phyloP scores from a whole-genome alignment of 1,139 yeast species.

The Saccharomyces hybrid region DNA sequence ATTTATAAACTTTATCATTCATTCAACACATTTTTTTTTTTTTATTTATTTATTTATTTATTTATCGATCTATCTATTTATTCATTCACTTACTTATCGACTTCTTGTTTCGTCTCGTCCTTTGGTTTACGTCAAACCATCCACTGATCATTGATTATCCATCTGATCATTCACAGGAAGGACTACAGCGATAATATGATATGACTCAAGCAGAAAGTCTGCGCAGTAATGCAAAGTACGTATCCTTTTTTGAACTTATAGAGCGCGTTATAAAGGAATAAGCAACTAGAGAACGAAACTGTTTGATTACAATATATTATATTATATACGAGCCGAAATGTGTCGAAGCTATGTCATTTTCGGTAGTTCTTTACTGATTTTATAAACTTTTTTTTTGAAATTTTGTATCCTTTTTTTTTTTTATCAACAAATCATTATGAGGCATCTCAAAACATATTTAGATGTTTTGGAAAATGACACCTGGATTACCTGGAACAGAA shows the following conservation, averaged over 20 bases:
- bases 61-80: neutral
- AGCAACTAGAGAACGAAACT: neutral
- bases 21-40: neutral
- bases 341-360: neutral
- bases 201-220: too few species aligned
- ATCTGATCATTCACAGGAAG: too few species aligned
- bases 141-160: neutral
- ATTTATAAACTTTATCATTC: neutral
- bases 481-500: slow-evolving; percentile 93
- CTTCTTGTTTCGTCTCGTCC: neutral
- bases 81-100: neutral
- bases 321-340: neutral
- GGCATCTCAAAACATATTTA: slow-evolving; percentile 5
- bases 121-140: neutral
- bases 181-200: too few species aligned
- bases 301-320: neutral
- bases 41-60: neutral
- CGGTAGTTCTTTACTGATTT: neutral
- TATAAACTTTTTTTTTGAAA: neutral
- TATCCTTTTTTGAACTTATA: neutral
- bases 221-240: neutral
- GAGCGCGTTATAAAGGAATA: neutral
- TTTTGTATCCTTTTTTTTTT: neutral
- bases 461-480: slow-evolving; percentile 64
- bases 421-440: neutral